Conservation (phyloP, 768 basidiomycete species). For the Chlorophyllum brunneum region DNA sequence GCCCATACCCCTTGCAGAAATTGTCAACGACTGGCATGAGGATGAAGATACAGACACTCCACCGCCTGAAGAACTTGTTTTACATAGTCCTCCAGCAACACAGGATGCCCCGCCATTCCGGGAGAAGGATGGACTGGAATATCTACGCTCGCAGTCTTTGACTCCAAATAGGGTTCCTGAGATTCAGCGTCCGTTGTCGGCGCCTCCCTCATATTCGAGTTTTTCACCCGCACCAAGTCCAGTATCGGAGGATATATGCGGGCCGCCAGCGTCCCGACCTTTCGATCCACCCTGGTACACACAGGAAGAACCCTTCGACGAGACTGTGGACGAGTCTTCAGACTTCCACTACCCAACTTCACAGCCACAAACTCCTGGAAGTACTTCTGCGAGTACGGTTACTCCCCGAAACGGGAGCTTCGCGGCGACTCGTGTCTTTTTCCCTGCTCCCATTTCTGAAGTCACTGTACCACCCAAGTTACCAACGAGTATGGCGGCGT, state of each 20-base stretch:
- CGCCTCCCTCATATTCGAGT: conserved; percentile 1
- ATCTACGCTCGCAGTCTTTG: too few relatives aligned
- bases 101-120: not conserved
- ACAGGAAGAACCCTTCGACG: not conserved
- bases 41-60: too few relatives aligned
- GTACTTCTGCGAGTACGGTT: conserved; percentile 1
- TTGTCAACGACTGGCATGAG: not conserved
- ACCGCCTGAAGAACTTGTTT: too few relatives aligned
- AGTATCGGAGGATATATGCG: not conserved
- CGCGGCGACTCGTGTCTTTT: not conserved
- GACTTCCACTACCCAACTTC: not conserved
- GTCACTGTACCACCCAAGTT: not conserved
- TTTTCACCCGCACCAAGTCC: conserved; percentile 9
- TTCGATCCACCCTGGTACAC: not conserved
- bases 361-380: not conserved
- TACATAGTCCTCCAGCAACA: too few relatives aligned
- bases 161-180: not conserved
- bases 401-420: not conserved
- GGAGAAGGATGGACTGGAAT: not conserved
- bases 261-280: not conserved
- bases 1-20: not conserved
- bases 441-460: not conserved
- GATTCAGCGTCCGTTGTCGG: conserved; percentile 2
- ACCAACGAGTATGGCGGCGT: not conserved
- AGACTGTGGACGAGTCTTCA: not conserved